phyloP scores from a whole-genome alignment of 1,284 basidiomycete genomes.

The Neotropicomus parvogracilis region DNA sequence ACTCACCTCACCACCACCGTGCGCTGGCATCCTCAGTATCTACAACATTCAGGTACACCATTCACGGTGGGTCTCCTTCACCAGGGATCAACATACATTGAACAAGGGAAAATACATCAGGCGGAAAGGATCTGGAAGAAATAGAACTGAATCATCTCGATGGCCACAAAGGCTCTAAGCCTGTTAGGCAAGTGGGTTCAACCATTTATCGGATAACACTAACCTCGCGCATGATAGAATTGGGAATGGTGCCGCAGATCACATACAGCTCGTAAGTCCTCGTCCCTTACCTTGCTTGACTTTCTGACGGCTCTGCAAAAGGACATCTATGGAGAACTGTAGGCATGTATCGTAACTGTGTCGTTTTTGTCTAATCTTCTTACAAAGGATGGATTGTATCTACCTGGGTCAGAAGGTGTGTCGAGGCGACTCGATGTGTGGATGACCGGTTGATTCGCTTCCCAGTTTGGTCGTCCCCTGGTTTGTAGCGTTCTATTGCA shows the following conservation, averaged over 20 bases:
- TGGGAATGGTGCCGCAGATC: constrained; percentile 87
- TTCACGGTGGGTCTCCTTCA: constrained; percentile 54
- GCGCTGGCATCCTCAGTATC: neutral
- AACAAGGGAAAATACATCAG: constrained; percentile 32
- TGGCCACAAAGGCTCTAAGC: constrained; percentile 81
- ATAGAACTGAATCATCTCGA: constrained; percentile 79
- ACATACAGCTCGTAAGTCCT: constrained; percentile 72
- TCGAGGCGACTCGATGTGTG: neutral
- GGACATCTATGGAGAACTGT: constrained; percentile 92
- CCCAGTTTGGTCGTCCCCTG: constrained; percentile 46
- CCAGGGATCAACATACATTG: neutral
- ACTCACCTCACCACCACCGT: neutral
- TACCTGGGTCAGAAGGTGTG: constrained; percentile 87
- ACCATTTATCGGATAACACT: neutral
- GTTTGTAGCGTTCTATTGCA: constrained; percentile 30
- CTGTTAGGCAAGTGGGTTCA: constrained; percentile 48
- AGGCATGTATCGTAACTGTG: constrained; percentile 20
- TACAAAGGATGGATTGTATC: constrained; percentile 82
- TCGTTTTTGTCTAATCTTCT: constrained; percentile 1
- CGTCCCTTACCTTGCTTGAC: neutral
- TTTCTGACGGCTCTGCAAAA: constrained; percentile 28
- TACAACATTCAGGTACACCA: constrained; percentile 56
- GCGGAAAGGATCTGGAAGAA: constrained; percentile 81
- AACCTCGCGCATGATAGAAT: constrained; percentile 46
- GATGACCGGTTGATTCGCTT: neutral